A percentile compares a stretch with the other conserved stretches of the same genome.
These are phyloP conservation scores for Ophiostoma piceae DNA, from an alignment of 2,329 filamentous ascomycete genomes.

Conservation along the genomic window DNA sequence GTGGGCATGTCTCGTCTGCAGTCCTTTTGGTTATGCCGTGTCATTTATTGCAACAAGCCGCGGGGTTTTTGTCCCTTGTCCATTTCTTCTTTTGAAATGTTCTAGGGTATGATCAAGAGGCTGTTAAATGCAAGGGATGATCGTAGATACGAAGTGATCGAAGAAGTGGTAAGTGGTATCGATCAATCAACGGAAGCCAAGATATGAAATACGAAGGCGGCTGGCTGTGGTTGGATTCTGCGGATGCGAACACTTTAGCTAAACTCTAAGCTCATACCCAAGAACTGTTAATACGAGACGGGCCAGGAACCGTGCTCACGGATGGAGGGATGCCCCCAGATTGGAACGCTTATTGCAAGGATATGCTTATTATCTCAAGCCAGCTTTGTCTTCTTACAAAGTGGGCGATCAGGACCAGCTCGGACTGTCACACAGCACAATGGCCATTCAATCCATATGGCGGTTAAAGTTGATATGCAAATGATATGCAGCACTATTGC, in stretches of 20 bases:
- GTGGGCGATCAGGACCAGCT: background rate
- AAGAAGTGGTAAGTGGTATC: background rate
- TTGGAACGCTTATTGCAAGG: background rate
- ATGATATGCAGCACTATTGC: background rate
- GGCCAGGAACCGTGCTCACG: conserved; percentile 7
- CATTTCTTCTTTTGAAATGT: background rate
- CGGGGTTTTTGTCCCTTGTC: background rate
- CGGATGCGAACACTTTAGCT: background rate
- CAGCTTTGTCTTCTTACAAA: too few relatives aligned
- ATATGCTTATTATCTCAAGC: background rate
- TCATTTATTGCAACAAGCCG: background rate
- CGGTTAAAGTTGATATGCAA: background rate
- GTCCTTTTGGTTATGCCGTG: background rate
- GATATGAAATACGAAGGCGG: background rate
- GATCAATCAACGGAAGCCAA: background rate
- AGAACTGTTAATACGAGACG: background rate
- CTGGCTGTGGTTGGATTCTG: background rate
- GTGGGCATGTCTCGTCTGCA: conserved; percentile 1
- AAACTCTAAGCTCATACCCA: background rate
- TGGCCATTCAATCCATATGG: background rate
- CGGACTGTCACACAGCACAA: background rate
- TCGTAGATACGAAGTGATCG: background rate
- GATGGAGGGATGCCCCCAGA: background rate
- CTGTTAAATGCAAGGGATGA: conserved; percentile 3
- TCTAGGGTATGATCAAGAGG: background rate